Evolutionary conservation across 2,329 filamentous ascomycete species (phyloP).

Genomic region (Madurella mycetomatis): DNA sequence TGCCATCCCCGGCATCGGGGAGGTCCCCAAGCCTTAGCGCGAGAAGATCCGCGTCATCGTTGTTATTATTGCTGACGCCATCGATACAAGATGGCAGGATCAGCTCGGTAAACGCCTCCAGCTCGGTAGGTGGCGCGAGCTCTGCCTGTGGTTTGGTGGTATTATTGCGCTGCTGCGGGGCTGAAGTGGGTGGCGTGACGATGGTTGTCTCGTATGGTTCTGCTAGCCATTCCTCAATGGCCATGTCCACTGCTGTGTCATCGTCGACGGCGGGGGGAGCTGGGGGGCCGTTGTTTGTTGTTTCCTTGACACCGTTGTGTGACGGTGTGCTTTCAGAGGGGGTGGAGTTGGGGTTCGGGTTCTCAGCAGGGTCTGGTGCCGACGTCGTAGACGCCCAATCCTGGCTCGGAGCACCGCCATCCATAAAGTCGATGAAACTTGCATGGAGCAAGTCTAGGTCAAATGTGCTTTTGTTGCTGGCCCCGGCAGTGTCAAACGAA

Average conservation of each 20-base stretch:
- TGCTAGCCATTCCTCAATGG: constrained; percentile 28
- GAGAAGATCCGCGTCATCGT: background rate
- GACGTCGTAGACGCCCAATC: background rate
- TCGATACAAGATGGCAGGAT: no score
- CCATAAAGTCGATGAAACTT: constrained; percentile 19
- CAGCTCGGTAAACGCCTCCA: no score
- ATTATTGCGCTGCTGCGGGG: background rate
- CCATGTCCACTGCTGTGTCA: constrained; percentile 15
- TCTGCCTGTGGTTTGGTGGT: background rate
- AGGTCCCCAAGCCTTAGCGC: background rate
- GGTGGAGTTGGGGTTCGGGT: background rate
- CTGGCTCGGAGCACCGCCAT: background rate
- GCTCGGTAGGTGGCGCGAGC: no score
- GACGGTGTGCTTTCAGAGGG: background rate
- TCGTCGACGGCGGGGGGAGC: constrained; percentile 3
- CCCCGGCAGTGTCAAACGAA: background rate
- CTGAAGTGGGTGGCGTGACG: background rate
- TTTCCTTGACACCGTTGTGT: background rate
- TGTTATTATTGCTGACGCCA: background rate
- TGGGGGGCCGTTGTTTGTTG: background rate
- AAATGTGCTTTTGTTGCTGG: constrained; percentile 8
- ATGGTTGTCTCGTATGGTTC: constrained; percentile 12
- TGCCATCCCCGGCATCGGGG: background rate
- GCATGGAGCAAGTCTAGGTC: constrained; percentile 20
- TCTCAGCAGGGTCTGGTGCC: background rate